Evolutionary conservation across 495 filamentous ascomycete species (phyloP), one percentile per base, ranked within the genome.

Genomic region (Bryoglossum gracile): DNA sequence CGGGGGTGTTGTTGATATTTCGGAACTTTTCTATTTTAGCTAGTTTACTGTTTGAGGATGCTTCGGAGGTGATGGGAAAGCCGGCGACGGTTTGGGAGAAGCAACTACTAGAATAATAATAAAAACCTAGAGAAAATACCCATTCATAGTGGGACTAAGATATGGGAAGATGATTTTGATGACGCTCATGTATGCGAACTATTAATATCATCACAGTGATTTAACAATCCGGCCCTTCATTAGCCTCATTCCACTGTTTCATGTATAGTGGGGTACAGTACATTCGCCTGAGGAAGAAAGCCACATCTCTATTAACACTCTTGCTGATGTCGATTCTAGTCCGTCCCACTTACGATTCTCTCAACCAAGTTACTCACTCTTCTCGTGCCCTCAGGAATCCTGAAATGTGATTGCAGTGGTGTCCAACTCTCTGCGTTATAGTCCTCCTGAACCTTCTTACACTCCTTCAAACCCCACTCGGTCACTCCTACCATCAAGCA

Each of bases 351-450:
- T 5, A 13, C 35, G 28, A n/a, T n/a, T n/a, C 19, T 30, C 6
- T 39, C 43, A 6, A 50, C 52, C 21, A 55, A 40, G 41, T 59
- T 45, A 54, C 53, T 56, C 3, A 53, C 23, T 32, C 43, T 55
- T 36, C 26, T 51, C 8, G 43, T 47, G 0, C 46, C 57, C 10
- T 49, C 49, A 0, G 50, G 41, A 25, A 51, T 23, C 24, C 51
- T 53, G 28, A 94, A 95, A 61, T 86, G 82, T 32, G 84, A 71
- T 66, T 87, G 84, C 52, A 94, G 61, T 5, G 81, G 78, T 26
- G 75, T 77, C 89, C 89, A 95, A 63, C 86, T 91, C 66, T 94
- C 84, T 43, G 80, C 78, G 60, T 82, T 91, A 57, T 95, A 94
- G 46, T 76, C 78, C 53, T 79, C 74, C 66, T 95, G 89, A 30